phyloP scores from a whole-genome alignment of 2,329 filamentous ascomycete genomes.

The Fusarium heterosporum region DNA sequence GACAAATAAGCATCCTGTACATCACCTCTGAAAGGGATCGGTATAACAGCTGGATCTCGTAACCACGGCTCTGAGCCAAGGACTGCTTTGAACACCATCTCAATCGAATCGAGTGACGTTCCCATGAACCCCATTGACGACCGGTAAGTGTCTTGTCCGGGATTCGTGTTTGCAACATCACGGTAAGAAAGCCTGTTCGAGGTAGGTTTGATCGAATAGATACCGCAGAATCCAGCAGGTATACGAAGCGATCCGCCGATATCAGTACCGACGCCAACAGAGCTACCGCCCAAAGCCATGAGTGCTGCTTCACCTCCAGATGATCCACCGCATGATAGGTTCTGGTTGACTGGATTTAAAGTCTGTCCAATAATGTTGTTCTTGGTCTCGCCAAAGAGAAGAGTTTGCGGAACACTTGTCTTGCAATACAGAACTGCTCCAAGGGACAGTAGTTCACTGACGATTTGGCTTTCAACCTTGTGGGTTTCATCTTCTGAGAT shows the following conservation, averaged over 20 bases:
- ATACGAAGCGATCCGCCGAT: slow-evolving; percentile 51
- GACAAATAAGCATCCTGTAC: slow-evolving; percentile 55
- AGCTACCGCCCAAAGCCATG: slow-evolving; percentile 49
- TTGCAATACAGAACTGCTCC: slow-evolving; percentile 46
- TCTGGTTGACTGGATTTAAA: slow-evolving; percentile 50
- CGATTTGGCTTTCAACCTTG: slow-evolving; percentile 36
- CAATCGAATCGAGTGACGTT: slow-evolving; percentile 64
- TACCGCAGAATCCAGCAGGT: slow-evolving; percentile 47
- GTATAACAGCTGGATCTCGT: slow-evolving; percentile 72
- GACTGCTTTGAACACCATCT: slow-evolving; percentile 66
- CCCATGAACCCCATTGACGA: slow-evolving; percentile 74
- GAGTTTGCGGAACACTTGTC: slow-evolving; percentile 42
- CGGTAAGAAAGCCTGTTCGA: slow-evolving; percentile 37
- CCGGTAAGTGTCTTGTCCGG: slow-evolving; percentile 70
- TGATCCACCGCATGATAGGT: slow-evolving; percentile 51
- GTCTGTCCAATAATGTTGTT: slow-evolving; percentile 53
- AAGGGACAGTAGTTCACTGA: slow-evolving; percentile 29
- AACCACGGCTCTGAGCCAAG: slow-evolving; percentile 72
- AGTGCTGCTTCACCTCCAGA: slow-evolving; percentile 54
- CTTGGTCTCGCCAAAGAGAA: slow-evolving; percentile 47
- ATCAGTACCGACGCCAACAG: slow-evolving; percentile 53
- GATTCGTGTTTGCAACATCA: slow-evolving; percentile 44
- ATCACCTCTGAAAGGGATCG: slow-evolving; percentile 72
- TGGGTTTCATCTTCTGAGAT: slow-evolving; percentile 1
- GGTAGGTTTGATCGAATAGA: slow-evolving; percentile 38